These are phyloP conservation scores for Lachancea quebecensis DNA, from an alignment of 805 yeast genomes.

Conservation along the genomic window DNA sequence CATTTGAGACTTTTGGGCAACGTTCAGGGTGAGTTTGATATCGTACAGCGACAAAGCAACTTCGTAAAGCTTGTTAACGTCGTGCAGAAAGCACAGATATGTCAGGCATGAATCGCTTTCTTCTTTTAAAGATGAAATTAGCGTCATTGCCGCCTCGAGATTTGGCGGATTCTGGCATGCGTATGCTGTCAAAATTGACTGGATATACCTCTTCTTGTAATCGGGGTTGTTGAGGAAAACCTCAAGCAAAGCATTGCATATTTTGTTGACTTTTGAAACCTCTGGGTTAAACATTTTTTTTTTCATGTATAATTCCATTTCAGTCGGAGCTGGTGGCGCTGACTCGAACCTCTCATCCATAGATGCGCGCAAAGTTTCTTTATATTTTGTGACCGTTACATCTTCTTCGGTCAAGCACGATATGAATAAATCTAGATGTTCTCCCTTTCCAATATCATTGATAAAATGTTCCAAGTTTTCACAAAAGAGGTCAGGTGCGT, in stretches of 20 bases:
- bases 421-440: slow-evolving; percentile 77
- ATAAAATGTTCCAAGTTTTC: slow-evolving; percentile 61
- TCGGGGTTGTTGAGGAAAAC: slow-evolving; percentile 45
- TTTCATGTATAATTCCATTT: slow-evolving; percentile 37
- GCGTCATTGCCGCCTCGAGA: slow-evolving; percentile 60
- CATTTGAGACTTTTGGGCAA: slow-evolving; percentile 95
- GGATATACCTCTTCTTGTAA: slow-evolving; percentile 53
- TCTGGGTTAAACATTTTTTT: slow-evolving; percentile 34
- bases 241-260: slow-evolving; percentile 64
- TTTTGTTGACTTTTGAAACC: slow-evolving; percentile 60
- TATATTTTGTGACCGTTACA: slow-evolving; percentile 73
- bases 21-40: slow-evolving; percentile 66
- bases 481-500: slow-evolving; percentile 63
- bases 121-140: slow-evolving; percentile 48
- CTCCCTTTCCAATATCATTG: slow-evolving; percentile 61
- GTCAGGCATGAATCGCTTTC: slow-evolving; percentile 59
- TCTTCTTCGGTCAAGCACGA: slow-evolving; percentile 83
- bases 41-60: slow-evolving; percentile 79
- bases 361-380: slow-evolving; percentile 49
- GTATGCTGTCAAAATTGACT: slow-evolving; percentile 80
- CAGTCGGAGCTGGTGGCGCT: slow-evolving; percentile 29
- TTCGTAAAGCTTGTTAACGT: slow-evolving; percentile 74
- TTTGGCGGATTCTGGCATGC: slow-evolving; percentile 90
- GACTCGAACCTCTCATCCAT: slow-evolving; percentile 26
- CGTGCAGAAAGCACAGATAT: slow-evolving; percentile 85